Evolutionary conservation across 1,284 basidiomycete genomes (phyloP), one percentile per base, ranked within the genome.

Genomic region (Cronartium ribicola): DNA sequence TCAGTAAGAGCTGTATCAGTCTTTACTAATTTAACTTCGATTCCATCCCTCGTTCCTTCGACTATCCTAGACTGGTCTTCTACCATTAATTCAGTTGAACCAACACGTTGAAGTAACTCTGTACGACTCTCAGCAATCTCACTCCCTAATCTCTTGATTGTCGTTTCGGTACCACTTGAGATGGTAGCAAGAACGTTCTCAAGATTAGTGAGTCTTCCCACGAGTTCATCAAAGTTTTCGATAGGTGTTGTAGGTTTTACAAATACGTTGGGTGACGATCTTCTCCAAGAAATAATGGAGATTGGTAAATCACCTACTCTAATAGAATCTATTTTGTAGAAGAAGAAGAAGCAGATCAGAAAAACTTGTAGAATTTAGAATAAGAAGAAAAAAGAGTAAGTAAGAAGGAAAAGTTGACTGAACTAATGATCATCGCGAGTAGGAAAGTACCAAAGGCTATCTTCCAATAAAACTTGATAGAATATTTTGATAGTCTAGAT

Each of bases 401-500:
- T 67, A 55, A 14, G 13, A 67, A 63, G 41, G 29, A 37, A 48
- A 13, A 10, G 17, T 44, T 55, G 29, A 65, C 69, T 71, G 5
- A 71, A 71, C 69, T 71, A 51, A 71, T 65, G n/a, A 71, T 22
- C 44, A 71, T 48, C 6, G 69, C 69, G 13, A 65, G 43, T 3
- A 41, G 22, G 8, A 65, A 22, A 10, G 61, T 55, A 3, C 43
- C 36, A 14, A 71, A 4, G 3, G 63, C 6, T 20, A 57, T 20
- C 37, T 63, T 46, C 69, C 61, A 71, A 43, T 44, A 36, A 41
- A 71, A 71, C 1, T 43, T 48, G 39, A 39, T 55, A 44, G 60
- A 64, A 64, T 46, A 65, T 14, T 40, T 57, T 37, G 62, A 51
- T 64, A 71, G 44, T 48, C 13, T 40, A 13, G 37, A 65, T 20